Evolutionary conservation across 495 filamentous ascomycete species (phyloP).

Genomic region (Haplographium delicatum): DNA sequence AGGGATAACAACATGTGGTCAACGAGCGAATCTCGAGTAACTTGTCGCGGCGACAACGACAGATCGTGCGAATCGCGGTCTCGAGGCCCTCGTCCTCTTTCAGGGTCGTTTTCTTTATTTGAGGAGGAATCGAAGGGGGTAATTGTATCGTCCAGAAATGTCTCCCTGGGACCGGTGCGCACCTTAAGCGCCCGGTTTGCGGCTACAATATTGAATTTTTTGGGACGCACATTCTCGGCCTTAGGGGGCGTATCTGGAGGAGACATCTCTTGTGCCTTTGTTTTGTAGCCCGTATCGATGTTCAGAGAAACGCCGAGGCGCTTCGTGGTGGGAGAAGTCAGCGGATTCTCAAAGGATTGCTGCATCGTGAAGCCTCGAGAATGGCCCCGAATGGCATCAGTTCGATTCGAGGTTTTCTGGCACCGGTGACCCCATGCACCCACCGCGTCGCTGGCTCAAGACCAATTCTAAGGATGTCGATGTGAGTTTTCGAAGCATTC

Average conservation of each 20-base stretch:
- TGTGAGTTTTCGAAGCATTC: slow-evolving; percentile 13
- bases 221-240: slow-evolving; percentile 6
- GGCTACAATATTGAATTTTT: slow-evolving; percentile 16
- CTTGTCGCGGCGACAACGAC: slow-evolving; percentile 67
- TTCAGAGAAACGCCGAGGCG: slow-evolving; percentile 21
- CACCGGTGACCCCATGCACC: slow-evolving; percentile 13
- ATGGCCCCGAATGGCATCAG: slow-evolving; percentile 11
- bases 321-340: slow-evolving; percentile 19
- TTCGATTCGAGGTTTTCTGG: slow-evolving; percentile 10
- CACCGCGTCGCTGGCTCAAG: slow-evolving; percentile 6
- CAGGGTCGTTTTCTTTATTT: slow-evolving; percentile 31
- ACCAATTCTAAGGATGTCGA: neutral
- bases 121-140: slow-evolving; percentile 35
- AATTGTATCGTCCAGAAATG: slow-evolving; percentile 47
- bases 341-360: slow-evolving; percentile 17
- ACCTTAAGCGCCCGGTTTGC: slow-evolving; percentile 21
- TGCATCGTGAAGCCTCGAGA: slow-evolving; percentile 20
- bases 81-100: slow-evolving; percentile 16
- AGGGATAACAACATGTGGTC: slow-evolving; percentile 90
- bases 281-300: slow-evolving; percentile 25
- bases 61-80: slow-evolving; percentile 81
- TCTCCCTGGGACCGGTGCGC: slow-evolving; percentile 30
- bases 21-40: slow-evolving; percentile 79
- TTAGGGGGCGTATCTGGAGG: slow-evolving; percentile 24
- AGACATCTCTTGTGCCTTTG: slow-evolving; percentile 20